A percentile compares a stretch with the other conserved stretches of the same genome.
Evolutionary conservation across 169 alveolate genomes (phyloP).

Genomic region (Prorocentrum cordatum): DNA sequence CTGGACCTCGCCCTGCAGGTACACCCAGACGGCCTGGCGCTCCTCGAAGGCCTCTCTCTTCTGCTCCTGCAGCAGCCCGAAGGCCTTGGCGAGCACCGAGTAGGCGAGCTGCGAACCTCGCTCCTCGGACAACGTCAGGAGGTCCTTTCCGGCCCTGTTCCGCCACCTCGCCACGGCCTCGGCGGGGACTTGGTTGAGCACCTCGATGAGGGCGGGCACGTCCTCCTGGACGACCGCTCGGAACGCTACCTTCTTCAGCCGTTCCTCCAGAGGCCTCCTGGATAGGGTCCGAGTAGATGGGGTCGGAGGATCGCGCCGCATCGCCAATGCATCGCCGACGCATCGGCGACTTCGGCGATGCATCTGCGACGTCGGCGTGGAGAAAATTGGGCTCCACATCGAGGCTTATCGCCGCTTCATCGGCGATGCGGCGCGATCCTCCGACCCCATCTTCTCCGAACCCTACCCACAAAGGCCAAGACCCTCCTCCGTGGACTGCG

Average conservation of each 20-base stretch:
- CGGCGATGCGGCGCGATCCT: no score
- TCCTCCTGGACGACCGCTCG: neutral
- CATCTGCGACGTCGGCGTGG: no score
- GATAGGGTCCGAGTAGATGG: no score
- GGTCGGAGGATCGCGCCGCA: no score
- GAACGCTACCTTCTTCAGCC: neutral
- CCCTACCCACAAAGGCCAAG: no score
- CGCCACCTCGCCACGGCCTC: neutral
- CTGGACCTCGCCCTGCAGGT: neutral
- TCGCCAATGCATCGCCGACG: no score
- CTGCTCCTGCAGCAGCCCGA: neutral
- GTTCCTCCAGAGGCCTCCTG: no score
- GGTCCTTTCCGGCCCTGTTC: neutral
- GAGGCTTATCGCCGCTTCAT: no score
- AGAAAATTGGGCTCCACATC: no score
- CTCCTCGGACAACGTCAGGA: neutral
- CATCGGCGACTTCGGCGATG: no score
- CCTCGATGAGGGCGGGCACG: neutral
- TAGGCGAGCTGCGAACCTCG: neutral
- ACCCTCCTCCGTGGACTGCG: no score
- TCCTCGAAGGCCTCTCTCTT: neutral
- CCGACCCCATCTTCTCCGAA: no score
- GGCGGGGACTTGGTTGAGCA: neutral
- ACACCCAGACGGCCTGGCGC: neutral
- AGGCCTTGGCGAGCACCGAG: neutral